Base-by-base conservation (phyloP, 2,329 filamentous ascomycete species). In the Clarireedia monteithiana region DNA sequence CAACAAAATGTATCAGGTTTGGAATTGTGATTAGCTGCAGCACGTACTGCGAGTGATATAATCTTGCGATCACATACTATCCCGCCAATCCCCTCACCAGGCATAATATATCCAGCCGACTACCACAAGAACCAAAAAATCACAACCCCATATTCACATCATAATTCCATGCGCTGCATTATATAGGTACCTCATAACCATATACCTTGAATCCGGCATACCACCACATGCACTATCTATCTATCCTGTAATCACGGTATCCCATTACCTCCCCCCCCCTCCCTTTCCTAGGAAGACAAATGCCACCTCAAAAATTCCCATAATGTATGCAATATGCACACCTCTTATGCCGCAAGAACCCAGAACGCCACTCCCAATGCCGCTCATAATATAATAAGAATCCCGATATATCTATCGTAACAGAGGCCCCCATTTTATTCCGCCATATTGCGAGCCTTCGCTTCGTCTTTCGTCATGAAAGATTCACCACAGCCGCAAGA, bases 401-500 rank as follows among this genome's bases (percentile, higher is more conserved):
- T 14, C 10, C 36, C 36, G 17, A 7, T 30, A 7, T 50, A 17
- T 55, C 38, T 45, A 55, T 50, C 46, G 15, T 40, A 36, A 23
- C 27, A 55, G 23, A 24, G 7, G 36, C 53, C n/a, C 15, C 38
- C 38, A 30, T 9, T 10, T 30, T 30, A 30, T 30, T 34, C 42
- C 27, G 40, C 53, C 24, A 36, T 47, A 17, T 55, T 47, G n/a
- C 53, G 53, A 36, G 53, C 53, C 17, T 47, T 48, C 12, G 53
- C 40, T 50, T 55, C 53, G 12, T 55, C 53, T 36, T 55, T 55
- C 6, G 91, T 88, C 85, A 90, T 96, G 70, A 97, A 97, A 1
- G 91, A 96, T 75, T 97, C 92, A 68, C 92, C 92, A 64, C 92
- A 97, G 40, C 92, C 92, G 67, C 92, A 97, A 78, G 95, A 82